Percentiles rank a stretch among this genome's conserved stretches.
phyloP scores from a whole-genome alignment of 2,329 filamentous ascomycete genomes.

The Parastagonospora nodorum region DNA sequence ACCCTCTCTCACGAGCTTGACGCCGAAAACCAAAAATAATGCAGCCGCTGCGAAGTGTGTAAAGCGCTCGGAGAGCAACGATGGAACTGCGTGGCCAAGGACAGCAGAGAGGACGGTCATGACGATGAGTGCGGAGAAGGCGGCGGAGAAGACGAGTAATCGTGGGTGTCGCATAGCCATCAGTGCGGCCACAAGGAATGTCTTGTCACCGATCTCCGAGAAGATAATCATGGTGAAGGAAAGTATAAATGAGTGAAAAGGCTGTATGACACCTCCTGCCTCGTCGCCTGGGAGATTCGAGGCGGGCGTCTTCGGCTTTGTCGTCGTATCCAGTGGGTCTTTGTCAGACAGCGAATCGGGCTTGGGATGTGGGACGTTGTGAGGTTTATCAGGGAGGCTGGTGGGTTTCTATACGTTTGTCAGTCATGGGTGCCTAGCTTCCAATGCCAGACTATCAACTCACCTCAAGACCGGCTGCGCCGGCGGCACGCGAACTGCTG shows the following conservation, averaged over 20 bases:
- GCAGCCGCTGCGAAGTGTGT: conserved; percentile 85
- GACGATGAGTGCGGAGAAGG: conserved; percentile 85
- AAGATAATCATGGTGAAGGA: conserved; percentile 97
- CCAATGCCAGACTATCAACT: conserved; percentile 6
- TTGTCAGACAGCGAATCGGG: conserved; percentile 68
- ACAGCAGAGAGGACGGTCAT: conserved; percentile 97
- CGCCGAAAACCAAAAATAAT: conserved; percentile 89
- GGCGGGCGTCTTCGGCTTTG: conserved; percentile 29
- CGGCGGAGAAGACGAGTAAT: conserved; percentile 89
- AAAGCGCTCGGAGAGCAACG: conserved; percentile 85
- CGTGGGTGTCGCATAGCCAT: conserved; percentile 99
- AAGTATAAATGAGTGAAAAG: conserved; percentile 85
- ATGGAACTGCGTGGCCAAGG: conserved; percentile 88
- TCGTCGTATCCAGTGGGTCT: conserved; percentile 54
- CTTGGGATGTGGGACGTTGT: conserved; percentile 73
- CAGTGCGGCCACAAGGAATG: conserved; percentile 91
- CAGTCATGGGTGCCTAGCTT: conserved; percentile 5
- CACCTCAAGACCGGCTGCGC: conserved; percentile 47
- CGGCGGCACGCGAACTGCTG: conserved; percentile 27
- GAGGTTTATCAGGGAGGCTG: conserved; percentile 77
- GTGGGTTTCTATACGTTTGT: conserved; percentile 68
- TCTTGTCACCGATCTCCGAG: conserved; percentile 97
- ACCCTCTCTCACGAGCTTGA: conserved; percentile 82
- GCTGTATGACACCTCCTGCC: conserved; percentile 69
- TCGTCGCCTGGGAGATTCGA: conserved; percentile 51